A percentile compares a stretch with the other conserved stretches of the same genome.
Conservation (phyloP, 768 basidiomycete genomes). For the Fibroporia radiculosa region DNA sequence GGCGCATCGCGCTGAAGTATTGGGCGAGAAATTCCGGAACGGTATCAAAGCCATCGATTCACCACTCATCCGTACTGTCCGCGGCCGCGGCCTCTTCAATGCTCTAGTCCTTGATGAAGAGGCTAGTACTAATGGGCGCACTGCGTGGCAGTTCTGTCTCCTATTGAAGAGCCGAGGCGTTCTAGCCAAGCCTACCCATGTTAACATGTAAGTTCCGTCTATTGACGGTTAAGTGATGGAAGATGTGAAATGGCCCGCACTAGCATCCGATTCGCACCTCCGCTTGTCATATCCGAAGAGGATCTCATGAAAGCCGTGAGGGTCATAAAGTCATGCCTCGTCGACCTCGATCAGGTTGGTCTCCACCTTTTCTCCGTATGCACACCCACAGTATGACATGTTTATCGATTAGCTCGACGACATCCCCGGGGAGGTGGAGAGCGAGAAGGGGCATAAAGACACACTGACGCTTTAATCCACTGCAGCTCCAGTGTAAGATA, state of each 20-base stretch:
- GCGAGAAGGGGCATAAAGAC: conserved; percentile 51
- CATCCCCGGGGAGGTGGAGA: conserved; percentile 59
- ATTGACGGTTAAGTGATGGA: neutral
- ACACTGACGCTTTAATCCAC: conserved; percentile 22
- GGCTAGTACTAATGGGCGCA: conserved; percentile 65
- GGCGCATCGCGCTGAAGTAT: conserved; percentile 63
- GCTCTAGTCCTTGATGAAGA: conserved; percentile 89
- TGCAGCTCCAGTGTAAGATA: neutral
- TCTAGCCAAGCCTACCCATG: conserved; percentile 93
- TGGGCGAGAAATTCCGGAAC: conserved; percentile 78
- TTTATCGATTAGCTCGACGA: conserved; percentile 38
- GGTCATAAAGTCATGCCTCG: conserved; percentile 69
- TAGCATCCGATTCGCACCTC: conserved; percentile 95
- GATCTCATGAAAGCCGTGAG: conserved; percentile 69
- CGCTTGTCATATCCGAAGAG: conserved; percentile 86
- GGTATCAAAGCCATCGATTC: conserved; percentile 52
- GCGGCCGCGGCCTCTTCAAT: conserved; percentile 86
- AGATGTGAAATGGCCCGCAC: neutral
- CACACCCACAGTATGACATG: neutral
- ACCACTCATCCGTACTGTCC: conserved; percentile 69
- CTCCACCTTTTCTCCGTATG: too few species aligned
- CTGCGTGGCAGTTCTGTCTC: conserved; percentile 95
- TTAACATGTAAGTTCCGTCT: conserved; percentile 67
- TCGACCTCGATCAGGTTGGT: conserved; percentile 73
- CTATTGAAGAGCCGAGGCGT: conserved; percentile 86